Percentiles rank a stretch among this genome's conserved stretches.
Conservation (phyloP, 495 filamentous ascomycete genomes). For the Penicillium malachiteum region DNA sequence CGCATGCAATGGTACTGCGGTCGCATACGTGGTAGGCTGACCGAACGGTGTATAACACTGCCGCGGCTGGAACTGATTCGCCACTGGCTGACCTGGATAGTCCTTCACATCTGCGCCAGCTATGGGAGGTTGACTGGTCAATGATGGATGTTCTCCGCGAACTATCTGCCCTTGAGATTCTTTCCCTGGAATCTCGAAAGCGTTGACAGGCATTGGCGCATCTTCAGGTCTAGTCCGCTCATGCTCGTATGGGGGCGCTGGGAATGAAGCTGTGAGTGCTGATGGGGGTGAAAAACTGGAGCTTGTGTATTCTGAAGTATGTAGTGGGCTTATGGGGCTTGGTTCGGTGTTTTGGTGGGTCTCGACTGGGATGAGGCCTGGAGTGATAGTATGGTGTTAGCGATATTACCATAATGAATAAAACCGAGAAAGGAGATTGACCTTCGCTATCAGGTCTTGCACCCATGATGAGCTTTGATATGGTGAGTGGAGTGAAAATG, state of each 20-base stretch:
- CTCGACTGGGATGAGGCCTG: constrained; percentile 12
- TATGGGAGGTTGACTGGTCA: background rate
- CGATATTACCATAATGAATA: too few relatives aligned
- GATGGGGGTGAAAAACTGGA: background rate
- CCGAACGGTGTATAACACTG: constrained; percentile 19
- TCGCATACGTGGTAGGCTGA: constrained; percentile 30
- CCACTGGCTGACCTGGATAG: constrained; percentile 19
- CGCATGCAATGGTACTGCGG: constrained; percentile 30
- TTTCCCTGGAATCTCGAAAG: background rate
- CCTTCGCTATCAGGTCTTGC: background rate
- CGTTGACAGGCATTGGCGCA: background rate
- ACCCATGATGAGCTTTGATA: background rate
- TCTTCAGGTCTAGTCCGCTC: background rate
- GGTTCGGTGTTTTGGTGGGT: background rate
- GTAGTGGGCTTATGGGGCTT: background rate
- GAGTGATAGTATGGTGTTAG: background rate
- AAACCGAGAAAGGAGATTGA: background rate
- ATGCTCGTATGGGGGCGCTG: background rate
- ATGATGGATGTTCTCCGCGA: background rate
- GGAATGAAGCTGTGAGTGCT: background rate
- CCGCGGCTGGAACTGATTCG: constrained; percentile 10
- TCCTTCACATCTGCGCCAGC: constrained; percentile 8
- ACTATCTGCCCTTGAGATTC: background rate
- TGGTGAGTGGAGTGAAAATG: too few relatives aligned
- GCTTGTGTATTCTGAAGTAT: background rate